phyloP scores from a whole-genome alignment of 257 asterid genomes.

The Catharanthus roseus region DNA sequence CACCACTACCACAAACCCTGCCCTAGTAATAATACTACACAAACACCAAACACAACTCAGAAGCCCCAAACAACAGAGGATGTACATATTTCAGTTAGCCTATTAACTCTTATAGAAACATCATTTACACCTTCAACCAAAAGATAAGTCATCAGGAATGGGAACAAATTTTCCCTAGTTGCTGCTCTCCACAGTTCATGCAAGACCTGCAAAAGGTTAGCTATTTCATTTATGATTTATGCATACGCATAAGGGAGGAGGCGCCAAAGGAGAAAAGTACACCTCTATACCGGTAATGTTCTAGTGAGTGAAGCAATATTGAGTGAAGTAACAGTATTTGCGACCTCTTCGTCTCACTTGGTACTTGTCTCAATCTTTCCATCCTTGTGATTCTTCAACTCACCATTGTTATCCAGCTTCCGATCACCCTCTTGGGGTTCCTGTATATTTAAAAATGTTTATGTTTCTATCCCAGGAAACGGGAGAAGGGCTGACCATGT shows the following conservation, averaged over 20 bases:
- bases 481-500: neutral
- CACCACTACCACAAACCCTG: neutral
- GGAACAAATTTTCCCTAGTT: neutral
- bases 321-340: neutral
- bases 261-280: neutral
- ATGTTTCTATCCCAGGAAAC: neutral
- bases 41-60: too few relatives aligned
- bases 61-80: conserved; percentile 5
- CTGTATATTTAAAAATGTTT: conserved; percentile 1
- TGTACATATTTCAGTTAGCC: conserved; percentile 12
- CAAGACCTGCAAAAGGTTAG: neutral
- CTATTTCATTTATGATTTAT: neutral
- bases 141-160: neutral
- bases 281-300: neutral
- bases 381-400: conserved; percentile 8
- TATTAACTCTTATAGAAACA: neutral
- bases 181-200: conserved; percentile 7
- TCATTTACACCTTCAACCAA: conserved; percentile 7
- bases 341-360: neutral
- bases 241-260: neutral
- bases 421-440: conserved; percentile 5
- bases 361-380: neutral
- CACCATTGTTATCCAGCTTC: conserved; percentile 9
- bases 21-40: conserved; percentile 6
- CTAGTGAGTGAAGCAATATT: neutral